A percentile compares a stretch with the other conserved stretches of the same genome.
These are phyloP conservation scores for Echites panduratus DNA, from an alignment of 257 asterid genomes.

Conservation along the genomic window DNA sequence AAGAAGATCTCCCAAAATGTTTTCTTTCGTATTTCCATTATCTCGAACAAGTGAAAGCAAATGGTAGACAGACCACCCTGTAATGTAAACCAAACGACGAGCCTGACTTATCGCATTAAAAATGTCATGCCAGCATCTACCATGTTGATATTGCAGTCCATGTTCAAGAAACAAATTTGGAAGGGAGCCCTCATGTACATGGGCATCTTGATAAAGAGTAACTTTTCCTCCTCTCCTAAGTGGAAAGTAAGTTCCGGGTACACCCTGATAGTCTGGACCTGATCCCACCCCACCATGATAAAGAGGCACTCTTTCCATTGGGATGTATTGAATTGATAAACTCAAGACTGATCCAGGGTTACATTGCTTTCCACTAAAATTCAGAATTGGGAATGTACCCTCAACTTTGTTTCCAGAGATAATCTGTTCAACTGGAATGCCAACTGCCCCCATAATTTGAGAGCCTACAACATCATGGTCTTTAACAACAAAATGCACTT, in stretches of 20 bases:
- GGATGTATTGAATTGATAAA: slow-evolving; percentile 63
- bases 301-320: slow-evolving; percentile 45
- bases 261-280: slow-evolving; percentile 47
- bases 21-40: slow-evolving; percentile 29
- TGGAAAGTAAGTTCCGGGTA: slow-evolving; percentile 79
- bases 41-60: slow-evolving; percentile 71
- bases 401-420: slow-evolving; percentile 37
- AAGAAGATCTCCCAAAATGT: slow-evolving; percentile 70
- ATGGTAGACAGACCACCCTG: slow-evolving; percentile 94
- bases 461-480: slow-evolving; percentile 84
- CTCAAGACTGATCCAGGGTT: slow-evolving; percentile 56
- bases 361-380: slow-evolving; percentile 53
- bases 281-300: slow-evolving; percentile 78
- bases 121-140: slow-evolving; percentile 77
- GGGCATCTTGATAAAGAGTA: slow-evolving; percentile 85
- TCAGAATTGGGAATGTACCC: slow-evolving; percentile 61
- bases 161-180: slow-evolving; percentile 47
- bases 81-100: slow-evolving; percentile 64
- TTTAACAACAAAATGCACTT: slow-evolving; percentile 81
- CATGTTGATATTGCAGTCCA: slow-evolving; percentile 41
- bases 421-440: slow-evolving; percentile 61
- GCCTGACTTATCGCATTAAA: slow-evolving; percentile 64
- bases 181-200: slow-evolving; percentile 43
- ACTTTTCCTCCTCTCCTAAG: slow-evolving; percentile 64
- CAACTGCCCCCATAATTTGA: slow-evolving; percentile 78